Percentiles rank a stretch among this genome's conserved stretches.
These are phyloP conservation scores for Cnidoscolus chayamansa DNA, from an alignment of 441 rosid species.

Conservation along the genomic window DNA sequence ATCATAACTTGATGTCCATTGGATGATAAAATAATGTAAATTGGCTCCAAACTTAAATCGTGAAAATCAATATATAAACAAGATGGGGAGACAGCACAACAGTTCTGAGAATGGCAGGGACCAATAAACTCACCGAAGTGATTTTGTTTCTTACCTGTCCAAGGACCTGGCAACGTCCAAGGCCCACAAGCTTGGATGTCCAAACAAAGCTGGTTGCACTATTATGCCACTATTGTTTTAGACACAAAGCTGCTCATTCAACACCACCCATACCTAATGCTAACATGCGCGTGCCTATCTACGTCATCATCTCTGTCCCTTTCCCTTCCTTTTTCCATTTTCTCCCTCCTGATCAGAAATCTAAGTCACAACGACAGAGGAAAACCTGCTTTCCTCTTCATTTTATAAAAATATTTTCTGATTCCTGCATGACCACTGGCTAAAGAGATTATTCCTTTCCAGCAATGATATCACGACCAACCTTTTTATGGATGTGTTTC, in stretches of 20 bases:
- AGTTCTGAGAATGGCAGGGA: too few relatives aligned
- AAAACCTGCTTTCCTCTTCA: constrained; percentile 26
- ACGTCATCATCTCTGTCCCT: constrained; percentile 35
- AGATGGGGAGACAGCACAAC: too few relatives aligned
- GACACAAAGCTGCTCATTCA: constrained; percentile 29
- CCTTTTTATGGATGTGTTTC: neutral
- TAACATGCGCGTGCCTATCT: constrained; percentile 39
- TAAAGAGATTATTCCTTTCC: constrained; percentile 47
- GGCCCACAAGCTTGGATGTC: constrained; percentile 36
- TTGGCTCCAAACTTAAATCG: too few relatives aligned
- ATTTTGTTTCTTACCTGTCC: constrained; percentile 17
- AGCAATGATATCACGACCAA: constrained; percentile 5
- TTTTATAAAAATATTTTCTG: constrained; percentile 25
- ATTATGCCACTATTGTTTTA: constrained; percentile 14
- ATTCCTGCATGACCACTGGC: constrained; percentile 27
- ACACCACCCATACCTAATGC: neutral
- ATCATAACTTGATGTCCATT: too few relatives aligned
- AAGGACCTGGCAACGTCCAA: constrained; percentile 40
- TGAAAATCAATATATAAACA: too few relatives aligned
- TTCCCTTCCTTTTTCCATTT: neutral
- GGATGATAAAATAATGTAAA: too few relatives aligned
- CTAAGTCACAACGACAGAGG: constrained; percentile 15
- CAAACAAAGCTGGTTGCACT: constrained; percentile 28
- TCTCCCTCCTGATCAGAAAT: constrained; percentile 6
- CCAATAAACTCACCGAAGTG: constrained; percentile 7